Conservation (phyloP, 1,284 basidiomycete species). For the Testicularia cyperi region DNA sequence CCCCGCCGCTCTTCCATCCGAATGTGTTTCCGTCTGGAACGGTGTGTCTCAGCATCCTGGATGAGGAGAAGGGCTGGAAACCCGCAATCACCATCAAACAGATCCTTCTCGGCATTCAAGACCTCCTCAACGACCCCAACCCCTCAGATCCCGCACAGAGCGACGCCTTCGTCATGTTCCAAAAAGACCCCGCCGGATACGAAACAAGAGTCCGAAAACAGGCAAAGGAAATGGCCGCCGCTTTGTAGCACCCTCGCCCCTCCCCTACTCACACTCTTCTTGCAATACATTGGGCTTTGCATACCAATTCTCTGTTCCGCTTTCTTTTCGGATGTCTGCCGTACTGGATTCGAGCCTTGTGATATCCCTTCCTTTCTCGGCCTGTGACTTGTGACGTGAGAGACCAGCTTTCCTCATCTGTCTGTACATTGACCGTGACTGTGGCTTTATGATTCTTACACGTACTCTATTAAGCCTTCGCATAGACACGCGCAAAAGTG, state of each 20-base stretch:
- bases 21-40: conserved; percentile 99
- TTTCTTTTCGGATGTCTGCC: too few species aligned
- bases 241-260: conserved; percentile 3
- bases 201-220: conserved; percentile 46
- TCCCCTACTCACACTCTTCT: too few species aligned
- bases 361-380: too few species aligned
- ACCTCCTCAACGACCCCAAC: conserved; percentile 89
- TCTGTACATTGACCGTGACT: too few species aligned
- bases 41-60: conserved; percentile 94
- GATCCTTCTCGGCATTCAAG: conserved; percentile 92
- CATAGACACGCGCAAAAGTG: too few species aligned
- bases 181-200: conserved; percentile 62
- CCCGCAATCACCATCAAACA: conserved; percentile 99
- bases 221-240: conserved; percentile 40
- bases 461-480: too few species aligned
- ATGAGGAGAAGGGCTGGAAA: conserved; percentile 99
- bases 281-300: too few species aligned
- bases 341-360: too few species aligned
- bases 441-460: too few species aligned
- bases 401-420: too few species aligned
- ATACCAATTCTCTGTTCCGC: too few species aligned
- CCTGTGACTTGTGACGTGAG: too few species aligned
- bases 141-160: conserved; percentile 93
- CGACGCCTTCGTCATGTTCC: conserved; percentile 96
- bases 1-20: conserved; percentile 92